Evolutionary conservation across 345 rosid genomes (phyloP), one percentile per base, ranked within the genome.

Genomic region (Salix brachista): DNA sequence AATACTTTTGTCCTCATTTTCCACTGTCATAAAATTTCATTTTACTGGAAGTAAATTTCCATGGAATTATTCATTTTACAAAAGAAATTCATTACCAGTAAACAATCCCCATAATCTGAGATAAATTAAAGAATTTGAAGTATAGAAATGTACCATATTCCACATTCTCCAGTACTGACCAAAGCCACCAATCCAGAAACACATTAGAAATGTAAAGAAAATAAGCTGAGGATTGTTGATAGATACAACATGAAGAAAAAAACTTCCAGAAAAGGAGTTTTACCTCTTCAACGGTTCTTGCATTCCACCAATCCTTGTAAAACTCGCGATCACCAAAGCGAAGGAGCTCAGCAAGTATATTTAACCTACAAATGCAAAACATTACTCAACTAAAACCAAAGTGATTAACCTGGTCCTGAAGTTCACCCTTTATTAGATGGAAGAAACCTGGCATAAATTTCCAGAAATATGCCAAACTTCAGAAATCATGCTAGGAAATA

Each of bases 241-340:
- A 78, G 70, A 80, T 70, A 73, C 73, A 70, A 73, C 32, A 46
- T 18, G 60, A 73, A 52, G 60, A 56, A 80, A 50, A 36, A 80
- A 66, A 18, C 56, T 28, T 25, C 61, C 44, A 67, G 60, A 26
- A 70, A 73, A 23, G 36, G n/a, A 61, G 80, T 72, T 83, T 30
- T 80, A 96, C 99, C 87, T 96, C 99, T 71, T 90, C 98, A 13
- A 96, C 95, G 69, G 91, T 92, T 86, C 85, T 89, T 80, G 99
- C 99, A 87, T 96, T 96, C 99, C 99, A 96, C 99, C 99, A 94
- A 83, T 96, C 99, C 86, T 77, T 94, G 82, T 96, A 96, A 79
- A 96, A 96, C 81, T 94, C 99, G 6, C 99, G 92, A 77, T 96
- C 99, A 80, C 99, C 99, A 73, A 96, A 96, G 41, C 94, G 79